phyloP scores from a whole-genome alignment of 2,329 filamentous ascomycete species.

The Cladosporium austrohemisphaericum region DNA sequence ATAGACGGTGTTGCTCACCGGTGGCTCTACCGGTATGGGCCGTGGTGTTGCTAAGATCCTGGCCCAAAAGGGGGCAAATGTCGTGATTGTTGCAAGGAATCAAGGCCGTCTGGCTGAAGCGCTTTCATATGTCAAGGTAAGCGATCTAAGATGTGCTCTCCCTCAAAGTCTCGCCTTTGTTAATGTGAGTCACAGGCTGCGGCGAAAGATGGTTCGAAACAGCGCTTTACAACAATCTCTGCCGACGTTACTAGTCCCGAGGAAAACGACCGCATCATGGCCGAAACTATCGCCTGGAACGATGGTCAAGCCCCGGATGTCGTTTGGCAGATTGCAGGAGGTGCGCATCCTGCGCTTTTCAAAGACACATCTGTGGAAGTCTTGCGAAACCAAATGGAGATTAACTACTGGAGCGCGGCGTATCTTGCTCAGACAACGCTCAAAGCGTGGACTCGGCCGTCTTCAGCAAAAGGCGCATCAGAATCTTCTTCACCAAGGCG shows the following conservation, averaged over 20 bases:
- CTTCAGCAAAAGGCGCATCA: conserved; percentile 21
- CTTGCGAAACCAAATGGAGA: conserved; percentile 77
- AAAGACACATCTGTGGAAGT: conserved; percentile 65
- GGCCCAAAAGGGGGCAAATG: conserved; percentile 75
- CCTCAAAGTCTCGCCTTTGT: too few species aligned
- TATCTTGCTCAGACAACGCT: conserved; percentile 82
- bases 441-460: conserved; percentile 63
- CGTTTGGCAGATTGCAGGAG: conserved; percentile 86
- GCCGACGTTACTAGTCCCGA: conserved; percentile 72
- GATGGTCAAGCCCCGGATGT: conserved; percentile 69
- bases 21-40: conserved; percentile 91
- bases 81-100: conserved; percentile 81
- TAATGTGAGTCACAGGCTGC: conserved; percentile 48
- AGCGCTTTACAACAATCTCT: conserved; percentile 78
- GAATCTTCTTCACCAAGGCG: conserved; percentile 54
- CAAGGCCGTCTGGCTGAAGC: conserved; percentile 69
- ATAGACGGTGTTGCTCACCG: conserved; percentile 84
- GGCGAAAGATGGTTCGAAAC: conserved; percentile 61
- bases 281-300: conserved; percentile 76
- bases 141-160: conserved; percentile 16
- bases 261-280: conserved; percentile 67
- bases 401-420: conserved; percentile 83
- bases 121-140: conserved; percentile 61
- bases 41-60: conserved; percentile 70
- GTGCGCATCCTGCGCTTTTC: conserved; percentile 71